phyloP scores from a whole-genome alignment of 139 green algal species.

The Eudorina sp. region DNA sequence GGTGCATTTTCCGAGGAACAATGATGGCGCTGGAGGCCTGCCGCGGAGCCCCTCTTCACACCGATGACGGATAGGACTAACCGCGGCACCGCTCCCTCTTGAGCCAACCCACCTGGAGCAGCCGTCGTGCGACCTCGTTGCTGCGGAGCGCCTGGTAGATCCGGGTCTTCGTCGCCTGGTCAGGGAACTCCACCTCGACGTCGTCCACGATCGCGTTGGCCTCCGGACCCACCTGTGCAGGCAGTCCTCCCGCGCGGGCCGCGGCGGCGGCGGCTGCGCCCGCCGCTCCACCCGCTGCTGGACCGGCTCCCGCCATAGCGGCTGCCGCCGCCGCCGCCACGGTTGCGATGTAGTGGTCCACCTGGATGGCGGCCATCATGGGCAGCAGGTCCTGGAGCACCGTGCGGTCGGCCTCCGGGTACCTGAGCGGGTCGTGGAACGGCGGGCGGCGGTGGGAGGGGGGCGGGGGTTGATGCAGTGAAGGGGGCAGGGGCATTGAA shows the following conservation, averaged over 20 bases:
- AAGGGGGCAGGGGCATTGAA: not conserved
- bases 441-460: too few species aligned
- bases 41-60: too few species aligned
- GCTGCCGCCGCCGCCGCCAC: not conserved
- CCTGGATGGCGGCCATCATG: conserved; percentile 2
- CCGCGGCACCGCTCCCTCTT: not conserved
- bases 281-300: not conserved
- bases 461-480: not conserved
- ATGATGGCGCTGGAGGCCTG: too few species aligned
- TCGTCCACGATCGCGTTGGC: conserved; percentile 10
- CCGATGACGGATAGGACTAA: too few species aligned
- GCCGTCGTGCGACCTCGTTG: conserved; percentile 52
- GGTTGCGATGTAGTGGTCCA: conserved; percentile 25
- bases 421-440: conserved; percentile 17
- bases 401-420: conserved; percentile 45
- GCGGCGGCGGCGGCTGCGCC: not conserved
- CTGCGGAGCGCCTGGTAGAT: conserved; percentile 27
- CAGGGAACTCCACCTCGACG: conserved; percentile 19
- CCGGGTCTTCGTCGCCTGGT: conserved; percentile 5
- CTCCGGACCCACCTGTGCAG: conserved; percentile 8
- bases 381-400: conserved; percentile 58
- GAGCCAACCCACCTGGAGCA: conserved; percentile 39
- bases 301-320: not conserved
- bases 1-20: too few species aligned
- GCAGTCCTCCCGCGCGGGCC: not conserved